Base-by-base conservation (phyloP, 1,139 yeast species). In the Diutina ranongensis region DNA sequence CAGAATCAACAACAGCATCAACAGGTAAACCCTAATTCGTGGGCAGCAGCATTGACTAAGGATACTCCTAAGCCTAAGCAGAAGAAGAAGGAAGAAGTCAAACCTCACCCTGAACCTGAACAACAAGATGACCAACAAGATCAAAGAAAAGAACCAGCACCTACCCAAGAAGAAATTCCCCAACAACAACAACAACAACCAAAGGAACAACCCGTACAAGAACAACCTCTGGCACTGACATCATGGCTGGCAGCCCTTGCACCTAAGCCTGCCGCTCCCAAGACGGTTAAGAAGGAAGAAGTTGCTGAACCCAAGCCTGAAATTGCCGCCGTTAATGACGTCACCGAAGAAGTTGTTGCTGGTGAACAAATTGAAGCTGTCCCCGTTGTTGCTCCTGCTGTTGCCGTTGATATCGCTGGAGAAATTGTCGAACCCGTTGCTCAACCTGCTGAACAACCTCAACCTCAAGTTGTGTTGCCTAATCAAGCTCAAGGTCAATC, bases 201-300 rank as follows among this genome's bases (percentile, higher is more conserved):
- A 52, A 44, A 35, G 32, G 46, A 12, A 40, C 34, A 46, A 25
- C 20, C 34, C 48, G 45, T 4, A 42, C 45, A 25, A 41, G 40
- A 40, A 50, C 45, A 38, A 18, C 31, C 28, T 46, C 47, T 33
- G 28, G 53, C 45, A 46, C 49, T 38, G 49, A 52, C 56, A 19
- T 67, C 80, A 4, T 76, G 82, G 83, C 82, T 80, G 32, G 68
- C 80, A 28, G 77, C 77, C 49, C 75, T 76, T 53, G 72, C 81
- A 46, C 79, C 83, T 50, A 72, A 74, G 55, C 67, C 59, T 52
- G 67, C 69, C 38, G 64, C 59, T 48, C 31, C 31, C n/a, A 38
- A 38, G 42, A 32, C 25, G 7, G 22, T 15, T 27, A 38, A 38
- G 32, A 27, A 38, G 18, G 20, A 38, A 25, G 35, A 40, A 28